A percentile compares a stretch with the other conserved stretches of the same genome.
These are phyloP conservation scores for Pseudotsuga menziesii DNA, from an alignment of 75 land plant genomes.

Conservation along the genomic window DNA sequence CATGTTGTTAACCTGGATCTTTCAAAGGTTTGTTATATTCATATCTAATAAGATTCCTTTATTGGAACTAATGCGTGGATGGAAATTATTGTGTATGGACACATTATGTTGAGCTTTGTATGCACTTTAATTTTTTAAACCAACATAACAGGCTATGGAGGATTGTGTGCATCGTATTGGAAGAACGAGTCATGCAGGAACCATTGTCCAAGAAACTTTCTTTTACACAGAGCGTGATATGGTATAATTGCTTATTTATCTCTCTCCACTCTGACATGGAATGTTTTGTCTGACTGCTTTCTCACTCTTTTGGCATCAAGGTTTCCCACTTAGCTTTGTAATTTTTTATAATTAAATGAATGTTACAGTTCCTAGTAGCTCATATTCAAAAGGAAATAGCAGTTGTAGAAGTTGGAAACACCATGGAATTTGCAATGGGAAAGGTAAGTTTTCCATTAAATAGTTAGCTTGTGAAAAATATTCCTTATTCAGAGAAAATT, in stretches of 20 bases:
- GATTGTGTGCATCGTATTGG: conserved; percentile 89
- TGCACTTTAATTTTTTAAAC: not conserved
- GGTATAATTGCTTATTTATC: conserved; percentile 19
- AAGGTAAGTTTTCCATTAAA: conserved; percentile 27
- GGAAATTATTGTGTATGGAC: not conserved
- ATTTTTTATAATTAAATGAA: not conserved
- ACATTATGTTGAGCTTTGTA: not conserved
- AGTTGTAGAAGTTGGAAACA: conserved; percentile 67
- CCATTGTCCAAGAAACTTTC: conserved; percentile 67
- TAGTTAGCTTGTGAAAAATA: not conserved
- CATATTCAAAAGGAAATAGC: conserved; percentile 69
- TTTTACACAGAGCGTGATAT: conserved; percentile 76
- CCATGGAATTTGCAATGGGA: conserved; percentile 71
- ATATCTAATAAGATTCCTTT: not conserved
- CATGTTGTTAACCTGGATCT: conserved; percentile 87
- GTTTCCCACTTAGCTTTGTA: not conserved
- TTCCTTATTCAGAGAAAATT: not conserved
- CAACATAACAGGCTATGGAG: conserved; percentile 46
- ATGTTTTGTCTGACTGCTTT: not conserved
- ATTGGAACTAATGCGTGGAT: not conserved
- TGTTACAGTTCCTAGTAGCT: conserved; percentile 59
- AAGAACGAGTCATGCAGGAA: conserved; percentile 80
- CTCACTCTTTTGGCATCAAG: not conserved
- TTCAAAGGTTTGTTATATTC: conserved; percentile 45
- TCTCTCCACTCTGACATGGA: not conserved